A percentile compares a stretch with the other conserved stretches of the same genome.
Conservation (phyloP, 768 basidiomycete species). For the Chalciporus chontae region DNA sequence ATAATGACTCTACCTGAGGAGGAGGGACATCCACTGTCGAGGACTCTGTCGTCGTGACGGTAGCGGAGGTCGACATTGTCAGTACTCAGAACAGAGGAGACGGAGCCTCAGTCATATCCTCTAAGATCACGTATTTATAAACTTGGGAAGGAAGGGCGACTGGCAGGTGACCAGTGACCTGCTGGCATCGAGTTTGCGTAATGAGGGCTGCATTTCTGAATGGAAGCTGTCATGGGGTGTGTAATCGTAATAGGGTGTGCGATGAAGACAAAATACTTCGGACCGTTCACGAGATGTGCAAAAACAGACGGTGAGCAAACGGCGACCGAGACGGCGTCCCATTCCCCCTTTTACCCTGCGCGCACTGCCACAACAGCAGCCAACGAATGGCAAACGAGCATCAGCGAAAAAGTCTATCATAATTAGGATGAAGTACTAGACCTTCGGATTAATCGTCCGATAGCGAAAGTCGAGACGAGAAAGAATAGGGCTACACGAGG, state of each 20-base stretch:
- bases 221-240: slow-evolving; percentile 2
- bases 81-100: background rate
- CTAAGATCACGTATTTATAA: slow-evolving; percentile 3
- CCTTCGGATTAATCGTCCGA: background rate
- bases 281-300: too few species aligned
- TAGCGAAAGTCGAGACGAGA: background rate
- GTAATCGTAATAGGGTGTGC: background rate
- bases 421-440: background rate
- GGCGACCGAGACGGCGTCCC: too few species aligned
- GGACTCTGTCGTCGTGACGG: background rate
- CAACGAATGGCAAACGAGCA: background rate
- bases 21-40: background rate
- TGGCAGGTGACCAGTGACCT: background rate
- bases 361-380: background rate
- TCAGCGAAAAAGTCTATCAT: background rate
- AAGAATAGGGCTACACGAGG: background rate
- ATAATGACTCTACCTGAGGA: background rate
- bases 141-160: background rate
- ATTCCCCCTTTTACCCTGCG: too few species aligned
- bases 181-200: background rate
- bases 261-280: too few species aligned
- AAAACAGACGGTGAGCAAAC: too few species aligned
- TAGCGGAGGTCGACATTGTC: background rate
- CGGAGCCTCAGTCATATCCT: background rate
- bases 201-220: background rate